Conservation (phyloP, 108 stramenopile genomes). For the Nitzschia sp. region DNA sequence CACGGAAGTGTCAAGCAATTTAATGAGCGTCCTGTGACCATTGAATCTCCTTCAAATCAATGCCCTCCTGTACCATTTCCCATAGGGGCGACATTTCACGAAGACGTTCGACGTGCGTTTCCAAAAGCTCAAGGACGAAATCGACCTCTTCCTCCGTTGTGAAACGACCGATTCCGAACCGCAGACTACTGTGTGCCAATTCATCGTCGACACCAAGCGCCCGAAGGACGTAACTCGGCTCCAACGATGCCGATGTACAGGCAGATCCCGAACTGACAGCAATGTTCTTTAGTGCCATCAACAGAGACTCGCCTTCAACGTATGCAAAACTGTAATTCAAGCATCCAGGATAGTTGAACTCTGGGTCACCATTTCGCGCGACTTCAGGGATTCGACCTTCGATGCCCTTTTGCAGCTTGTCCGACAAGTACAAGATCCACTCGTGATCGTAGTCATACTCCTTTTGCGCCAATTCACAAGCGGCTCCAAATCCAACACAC, state of each 20-base stretch:
- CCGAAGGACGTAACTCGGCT: constrained; percentile 98
- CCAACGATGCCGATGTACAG: constrained; percentile 97
- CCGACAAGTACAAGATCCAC: constrained; percentile 74
- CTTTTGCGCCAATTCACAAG: constrained; percentile 83
- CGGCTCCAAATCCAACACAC: constrained; percentile 94
- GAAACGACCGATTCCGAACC: constrained; percentile 98
- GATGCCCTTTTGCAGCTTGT: constrained; percentile 86
- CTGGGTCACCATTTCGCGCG: constrained; percentile 90
- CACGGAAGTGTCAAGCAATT: not conserved
- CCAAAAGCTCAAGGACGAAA: constrained; percentile 91
- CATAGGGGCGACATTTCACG: constrained; percentile 98
- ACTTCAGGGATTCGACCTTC: constrained; percentile 86
- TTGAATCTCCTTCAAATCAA: constrained; percentile 96
- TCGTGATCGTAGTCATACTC: constrained; percentile 87
- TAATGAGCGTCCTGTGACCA: constrained; percentile 97
- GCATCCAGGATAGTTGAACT: constrained; percentile 90
- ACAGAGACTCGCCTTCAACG: constrained; percentile 96
- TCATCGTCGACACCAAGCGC: constrained; percentile 99
- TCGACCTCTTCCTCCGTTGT: constrained; percentile 97
- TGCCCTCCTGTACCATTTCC: constrained; percentile 99
- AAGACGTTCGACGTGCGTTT: constrained; percentile 90
- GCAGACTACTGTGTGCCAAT: constrained; percentile 95
- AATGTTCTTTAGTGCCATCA: constrained; percentile 98
- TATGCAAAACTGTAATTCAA: constrained; percentile 98
- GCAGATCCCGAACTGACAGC: constrained; percentile 97